Evolutionary conservation across 164 flowering plant species (phyloP).

Genomic region (Warburgia ugandensis): DNA sequence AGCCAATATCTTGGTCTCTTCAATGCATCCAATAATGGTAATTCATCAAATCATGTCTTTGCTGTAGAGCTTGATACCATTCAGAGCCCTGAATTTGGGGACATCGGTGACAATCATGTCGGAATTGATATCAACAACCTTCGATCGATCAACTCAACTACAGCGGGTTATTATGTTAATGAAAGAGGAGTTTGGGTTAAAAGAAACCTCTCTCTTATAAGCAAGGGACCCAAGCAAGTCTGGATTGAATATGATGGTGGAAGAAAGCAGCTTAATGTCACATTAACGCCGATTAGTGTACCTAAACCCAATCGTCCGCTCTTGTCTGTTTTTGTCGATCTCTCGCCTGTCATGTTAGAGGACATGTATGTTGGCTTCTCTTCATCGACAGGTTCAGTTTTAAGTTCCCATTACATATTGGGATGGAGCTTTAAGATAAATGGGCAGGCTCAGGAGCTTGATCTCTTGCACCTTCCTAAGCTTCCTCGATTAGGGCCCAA

Average conservation of each 20-base stretch:
- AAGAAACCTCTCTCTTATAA: slow-evolving; percentile 27
- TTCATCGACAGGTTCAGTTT: slow-evolving; percentile 54
- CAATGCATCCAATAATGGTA: slow-evolving; percentile 30
- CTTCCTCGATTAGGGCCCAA: slow-evolving; percentile 34
- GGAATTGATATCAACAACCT: slow-evolving; percentile 47
- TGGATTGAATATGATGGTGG: slow-evolving; percentile 64
- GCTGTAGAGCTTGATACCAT: slow-evolving; percentile 73
- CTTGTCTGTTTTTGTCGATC: slow-evolving; percentile 33
- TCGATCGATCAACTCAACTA: slow-evolving; percentile 29
- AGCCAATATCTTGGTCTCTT: slow-evolving; percentile 58
- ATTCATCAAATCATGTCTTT: slow-evolving; percentile 32
- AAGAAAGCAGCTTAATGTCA: slow-evolving; percentile 27
- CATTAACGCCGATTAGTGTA: slow-evolving; percentile 31
- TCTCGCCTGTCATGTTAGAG: slow-evolving; percentile 36
- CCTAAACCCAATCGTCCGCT: slow-evolving; percentile 39
- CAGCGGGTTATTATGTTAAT: slow-evolving; percentile 19
- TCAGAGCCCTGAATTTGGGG: slow-evolving; percentile 43
- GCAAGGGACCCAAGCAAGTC: slow-evolving; percentile 33
- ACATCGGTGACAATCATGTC: slow-evolving; percentile 50
- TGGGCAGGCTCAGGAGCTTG: slow-evolving; percentile 33
- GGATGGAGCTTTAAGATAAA: slow-evolving; percentile 58
- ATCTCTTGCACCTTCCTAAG: slow-evolving; percentile 38
- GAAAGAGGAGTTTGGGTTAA: too few species aligned
- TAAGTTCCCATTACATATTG: slow-evolving; percentile 50
- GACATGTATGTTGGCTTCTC: slow-evolving; percentile 61